Evolutionary conservation across 345 rosid species (phyloP).

Genomic region (Sisymbrium irio): DNA sequence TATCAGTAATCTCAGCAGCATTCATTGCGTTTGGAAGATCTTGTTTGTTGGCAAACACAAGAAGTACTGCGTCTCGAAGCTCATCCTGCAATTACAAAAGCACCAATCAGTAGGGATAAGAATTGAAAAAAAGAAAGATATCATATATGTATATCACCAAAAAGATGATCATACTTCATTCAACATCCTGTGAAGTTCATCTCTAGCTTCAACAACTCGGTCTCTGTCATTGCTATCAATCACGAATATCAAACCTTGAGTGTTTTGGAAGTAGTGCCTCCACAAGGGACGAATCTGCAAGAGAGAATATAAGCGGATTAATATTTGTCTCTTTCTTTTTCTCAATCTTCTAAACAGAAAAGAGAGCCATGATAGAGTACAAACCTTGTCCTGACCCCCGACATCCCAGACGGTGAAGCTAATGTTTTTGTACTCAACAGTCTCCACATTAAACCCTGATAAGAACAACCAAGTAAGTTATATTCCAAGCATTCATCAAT

Average conservation of each 20-base stretch:
- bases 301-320: background rate
- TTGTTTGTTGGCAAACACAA: constrained; percentile 71
- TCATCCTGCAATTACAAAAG: constrained; percentile 44
- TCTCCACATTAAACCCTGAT: constrained; percentile 64
- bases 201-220: constrained; percentile 68
- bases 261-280: constrained; percentile 73
- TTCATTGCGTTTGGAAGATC: constrained; percentile 75
- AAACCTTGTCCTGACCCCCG: constrained; percentile 71
- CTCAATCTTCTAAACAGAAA: background rate
- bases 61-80: constrained; percentile 58
- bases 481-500: too few species aligned
- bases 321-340: background rate
- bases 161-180: constrained; percentile 50
- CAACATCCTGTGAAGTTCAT: constrained; percentile 71
- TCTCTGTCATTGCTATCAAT: constrained; percentile 70
- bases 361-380: background rate
- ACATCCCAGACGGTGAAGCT: constrained; percentile 75
- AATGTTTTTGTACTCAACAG: constrained; percentile 64
- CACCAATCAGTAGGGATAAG: background rate
- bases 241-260: constrained; percentile 69
- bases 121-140: background rate
- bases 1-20: constrained; percentile 69
- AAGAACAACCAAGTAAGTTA: background rate
- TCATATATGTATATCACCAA: background rate
- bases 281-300: constrained; percentile 66